phyloP scores from a whole-genome alignment of 148 eudicot genomes.

The Fagopyrum tataricum region DNA sequence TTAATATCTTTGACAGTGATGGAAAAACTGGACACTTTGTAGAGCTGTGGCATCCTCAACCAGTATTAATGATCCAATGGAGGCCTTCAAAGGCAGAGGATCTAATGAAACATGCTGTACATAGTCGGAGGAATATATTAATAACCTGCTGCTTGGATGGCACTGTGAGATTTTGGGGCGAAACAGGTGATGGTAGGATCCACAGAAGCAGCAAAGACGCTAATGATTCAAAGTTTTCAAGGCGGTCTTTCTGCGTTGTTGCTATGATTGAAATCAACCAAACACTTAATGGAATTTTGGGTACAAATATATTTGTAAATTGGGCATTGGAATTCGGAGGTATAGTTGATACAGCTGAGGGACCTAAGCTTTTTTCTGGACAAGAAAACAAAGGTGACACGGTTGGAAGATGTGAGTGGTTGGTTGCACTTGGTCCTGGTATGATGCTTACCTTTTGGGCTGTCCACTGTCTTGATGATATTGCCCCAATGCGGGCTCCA shows the following conservation, averaged over 20 bases:
- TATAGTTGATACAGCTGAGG: conserved; percentile 29
- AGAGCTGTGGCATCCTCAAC: conserved; percentile 73
- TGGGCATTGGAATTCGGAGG: conserved; percentile 78
- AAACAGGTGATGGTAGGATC: conserved; percentile 61
- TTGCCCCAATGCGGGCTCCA: conserved; percentile 72
- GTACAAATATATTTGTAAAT: conserved; percentile 52
- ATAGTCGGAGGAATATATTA: conserved; percentile 43
- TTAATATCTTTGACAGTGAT: conserved; percentile 41
- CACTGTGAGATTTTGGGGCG: conserved; percentile 87
- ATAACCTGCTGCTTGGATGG: conserved; percentile 89
- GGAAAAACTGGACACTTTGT: conserved; percentile 38
- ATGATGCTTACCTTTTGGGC: conserved; percentile 66
- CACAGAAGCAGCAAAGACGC: conserved; percentile 49
- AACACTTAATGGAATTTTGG: conserved; percentile 56
- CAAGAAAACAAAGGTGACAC: conserved; percentile 36
- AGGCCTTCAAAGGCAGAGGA: conserved; percentile 61
- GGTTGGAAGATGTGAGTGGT: conserved; percentile 86
- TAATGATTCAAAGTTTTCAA: conserved; percentile 37
- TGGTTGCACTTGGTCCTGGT: conserved; percentile 74
- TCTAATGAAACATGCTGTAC: conserved; percentile 23
- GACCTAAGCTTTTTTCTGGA: conserved; percentile 27
- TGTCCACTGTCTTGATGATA: conserved; percentile 87
- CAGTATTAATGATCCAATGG: conserved; percentile 81
- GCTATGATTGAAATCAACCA: conserved; percentile 72
- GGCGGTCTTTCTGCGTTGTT: conserved; percentile 60